Evolutionary conservation across 192 early-diverging fungal genomes (phyloP).

Genomic region (Linnemannia schmuckeri): DNA sequence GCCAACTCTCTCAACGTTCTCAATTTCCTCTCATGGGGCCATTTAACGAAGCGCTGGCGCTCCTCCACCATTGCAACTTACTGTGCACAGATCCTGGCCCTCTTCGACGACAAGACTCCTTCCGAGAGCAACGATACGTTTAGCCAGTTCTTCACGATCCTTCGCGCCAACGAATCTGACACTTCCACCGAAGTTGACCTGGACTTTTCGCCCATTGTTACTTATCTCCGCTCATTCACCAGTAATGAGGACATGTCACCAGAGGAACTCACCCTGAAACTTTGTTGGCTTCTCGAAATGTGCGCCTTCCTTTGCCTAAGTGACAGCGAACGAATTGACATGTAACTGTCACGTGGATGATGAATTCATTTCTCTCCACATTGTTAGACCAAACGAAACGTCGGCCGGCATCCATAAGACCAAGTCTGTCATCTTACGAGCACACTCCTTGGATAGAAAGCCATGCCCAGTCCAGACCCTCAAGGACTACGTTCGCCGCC

Average conservation of each 20-base stretch:
- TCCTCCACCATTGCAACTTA: no score
- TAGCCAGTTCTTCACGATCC: background rate
- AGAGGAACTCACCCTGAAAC: background rate
- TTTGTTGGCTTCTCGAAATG: constrained; percentile 15
- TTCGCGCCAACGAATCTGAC: background rate
- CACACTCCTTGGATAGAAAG: background rate
- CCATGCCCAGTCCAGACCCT: constrained; percentile 11
- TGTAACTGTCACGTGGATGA: background rate
- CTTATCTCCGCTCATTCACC: background rate
- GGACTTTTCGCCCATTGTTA: background rate
- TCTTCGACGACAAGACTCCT: no score
- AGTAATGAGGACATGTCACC: constrained; percentile 2
- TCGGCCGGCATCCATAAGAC: constrained; percentile 6
- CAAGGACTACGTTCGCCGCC: background rate
- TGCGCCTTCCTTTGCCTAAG: constrained; percentile 18
- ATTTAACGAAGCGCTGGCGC: no score
- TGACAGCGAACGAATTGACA: constrained; percentile 16
- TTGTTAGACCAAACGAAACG: constrained; percentile 7
- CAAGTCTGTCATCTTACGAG: background rate
- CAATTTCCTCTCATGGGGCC: no score
- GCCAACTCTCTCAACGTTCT: no score
- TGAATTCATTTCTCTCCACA: no score
- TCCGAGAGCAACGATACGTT: no score
- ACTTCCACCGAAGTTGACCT: background rate
- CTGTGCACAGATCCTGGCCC: no score